Conservation (phyloP, 2,329 filamentous ascomycete species). For the Aspergillus terreus region DNA sequence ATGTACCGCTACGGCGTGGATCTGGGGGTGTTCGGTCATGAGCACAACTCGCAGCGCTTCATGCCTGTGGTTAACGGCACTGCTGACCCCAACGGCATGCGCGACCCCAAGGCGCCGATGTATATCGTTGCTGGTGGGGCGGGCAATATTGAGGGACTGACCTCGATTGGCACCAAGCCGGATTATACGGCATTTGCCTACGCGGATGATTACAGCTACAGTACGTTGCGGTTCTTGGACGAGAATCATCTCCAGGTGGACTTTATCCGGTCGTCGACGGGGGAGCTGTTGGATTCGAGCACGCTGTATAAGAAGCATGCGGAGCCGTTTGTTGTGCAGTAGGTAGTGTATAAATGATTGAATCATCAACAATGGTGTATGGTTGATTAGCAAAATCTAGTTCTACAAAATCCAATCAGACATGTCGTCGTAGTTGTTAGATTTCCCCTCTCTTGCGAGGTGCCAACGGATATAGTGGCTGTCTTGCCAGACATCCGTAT, state of each 20-base stretch:
- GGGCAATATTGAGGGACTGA: constrained; percentile 55
- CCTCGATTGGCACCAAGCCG: constrained; percentile 39
- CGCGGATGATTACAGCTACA: constrained; percentile 50
- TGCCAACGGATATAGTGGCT: background rate
- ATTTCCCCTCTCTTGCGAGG: background rate
- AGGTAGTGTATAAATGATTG: background rate
- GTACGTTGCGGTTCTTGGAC: constrained; percentile 47
- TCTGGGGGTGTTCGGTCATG: constrained; percentile 55
- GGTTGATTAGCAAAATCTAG: background rate
- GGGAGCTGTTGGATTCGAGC: constrained; percentile 47
- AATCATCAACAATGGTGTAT: no score
- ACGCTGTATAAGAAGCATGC: constrained; percentile 49
- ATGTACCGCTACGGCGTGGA: constrained; percentile 58
- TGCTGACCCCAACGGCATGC: constrained; percentile 42
- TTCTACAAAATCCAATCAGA: background rate
- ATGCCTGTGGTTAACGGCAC: constrained; percentile 29
- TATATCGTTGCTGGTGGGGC: constrained; percentile 56
- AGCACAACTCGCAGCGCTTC: constrained; percentile 57
- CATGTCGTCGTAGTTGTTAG: background rate
- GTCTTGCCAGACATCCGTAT: background rate
- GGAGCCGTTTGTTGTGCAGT: constrained; percentile 51
- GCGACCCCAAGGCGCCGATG: constrained; percentile 53
- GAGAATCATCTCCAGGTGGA: constrained; percentile 47
- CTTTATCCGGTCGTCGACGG: constrained; percentile 50
- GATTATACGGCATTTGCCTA: constrained; percentile 39